These are phyloP conservation scores for Amylostereum areolatum DNA, from an alignment of 1,284 basidiomycete genomes.

Conservation along the genomic window DNA sequence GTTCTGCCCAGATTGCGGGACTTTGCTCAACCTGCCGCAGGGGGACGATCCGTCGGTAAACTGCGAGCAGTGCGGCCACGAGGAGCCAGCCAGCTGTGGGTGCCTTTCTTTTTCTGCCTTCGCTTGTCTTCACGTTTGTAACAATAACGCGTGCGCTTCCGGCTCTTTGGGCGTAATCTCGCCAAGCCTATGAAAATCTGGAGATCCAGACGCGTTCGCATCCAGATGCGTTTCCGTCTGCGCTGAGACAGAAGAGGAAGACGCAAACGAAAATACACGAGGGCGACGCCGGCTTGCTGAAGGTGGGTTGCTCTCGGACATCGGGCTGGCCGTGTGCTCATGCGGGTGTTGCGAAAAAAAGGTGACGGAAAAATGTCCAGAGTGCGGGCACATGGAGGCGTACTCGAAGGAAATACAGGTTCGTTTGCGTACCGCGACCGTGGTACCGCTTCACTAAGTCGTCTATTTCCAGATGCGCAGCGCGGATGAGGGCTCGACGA, in stretches of 20 bases:
- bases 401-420: constrained; percentile 78
- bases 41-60: constrained; percentile 73
- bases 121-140: constrained; percentile 3
- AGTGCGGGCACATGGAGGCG: constrained; percentile 80
- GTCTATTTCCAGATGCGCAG: constrained; percentile 60
- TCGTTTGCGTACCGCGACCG: constrained; percentile 13
- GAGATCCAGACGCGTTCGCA: constrained; percentile 89
- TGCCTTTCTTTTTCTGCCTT: constrained; percentile 14
- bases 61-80: constrained; percentile 86
- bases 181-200: constrained; percentile 88
- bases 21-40: constrained; percentile 78
- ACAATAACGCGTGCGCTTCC: too few species aligned
- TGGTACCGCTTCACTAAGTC: background rate
- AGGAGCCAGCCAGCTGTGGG: constrained; percentile 85
- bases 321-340: too few species aligned
- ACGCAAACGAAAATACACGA: constrained; percentile 84
- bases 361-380: constrained; percentile 91
- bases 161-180: too few species aligned
- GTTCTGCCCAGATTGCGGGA: constrained; percentile 92
- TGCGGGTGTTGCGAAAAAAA: too few species aligned
- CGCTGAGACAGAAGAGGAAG: constrained; percentile 83
- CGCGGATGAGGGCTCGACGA: constrained; percentile 88
- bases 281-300: constrained; percentile 65
- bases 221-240: constrained; percentile 91
- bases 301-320: constrained; percentile 45